Evolutionary conservation across 345 rosid species (phyloP), one percentile per base, ranked within the genome.

Genomic region (Gossypium longicalyx): DNA sequence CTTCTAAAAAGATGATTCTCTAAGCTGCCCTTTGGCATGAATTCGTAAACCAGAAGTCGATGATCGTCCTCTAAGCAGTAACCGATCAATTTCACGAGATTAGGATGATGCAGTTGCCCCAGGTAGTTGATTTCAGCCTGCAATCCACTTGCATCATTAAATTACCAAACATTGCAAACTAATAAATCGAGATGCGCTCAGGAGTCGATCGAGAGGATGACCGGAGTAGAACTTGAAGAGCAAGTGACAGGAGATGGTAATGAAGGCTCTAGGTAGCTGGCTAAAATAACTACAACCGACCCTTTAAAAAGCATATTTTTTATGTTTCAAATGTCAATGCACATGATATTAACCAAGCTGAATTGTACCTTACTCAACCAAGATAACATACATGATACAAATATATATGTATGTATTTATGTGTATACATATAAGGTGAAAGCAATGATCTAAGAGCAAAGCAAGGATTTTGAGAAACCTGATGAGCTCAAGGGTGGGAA

Each of bases 1-100:
- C 99, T 87, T 81, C 87, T 77, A 76, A 95, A 95, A 13, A 95
- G 71, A 83, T 95, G 98, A 81, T 95, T 85, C 71, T 95, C 99
- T 85, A 95, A 82, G 87, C 99, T 95, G 60, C 99, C 98, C 62
- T 86, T 88, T 13, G 90, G 87, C 99, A 95, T 90, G 76, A 93
- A 95, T 85, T 95, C 98, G 25, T 95, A 95, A 17, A 93, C 96
- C 77, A 95, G 86, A 60, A 95, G 94, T 68, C 98, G 81, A 73
- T 95, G 99, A 45, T 91, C 97, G 82, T 91, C 97, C 82, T 95
- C 99, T 75, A 93, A 82, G 85, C 99, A 93, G 73, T 87, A 95
- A 67, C 99, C 99, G 56, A 91, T 77, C 84, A 95, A 68, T 82
- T 87, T 89, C 77, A 93, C 99, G 20, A 95, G 86, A 83, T 95